phyloP scores from a whole-genome alignment of 23 red algal species.

The Gracilaria vermiculophylla region DNA sequence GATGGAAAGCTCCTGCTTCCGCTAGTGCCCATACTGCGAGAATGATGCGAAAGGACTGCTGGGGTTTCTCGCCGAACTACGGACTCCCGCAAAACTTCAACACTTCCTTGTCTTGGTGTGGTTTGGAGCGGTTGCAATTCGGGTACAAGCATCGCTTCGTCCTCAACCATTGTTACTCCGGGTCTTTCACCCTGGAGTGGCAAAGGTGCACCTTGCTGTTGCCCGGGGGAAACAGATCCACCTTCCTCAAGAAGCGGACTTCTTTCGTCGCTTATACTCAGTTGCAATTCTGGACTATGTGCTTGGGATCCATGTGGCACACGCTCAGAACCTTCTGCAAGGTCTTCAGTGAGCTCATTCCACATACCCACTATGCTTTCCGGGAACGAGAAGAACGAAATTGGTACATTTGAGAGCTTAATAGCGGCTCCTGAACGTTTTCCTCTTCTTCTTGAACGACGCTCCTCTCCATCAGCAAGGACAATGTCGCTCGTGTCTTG shows the following conservation, averaged over 20 bases:
- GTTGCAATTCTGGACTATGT: not conserved
- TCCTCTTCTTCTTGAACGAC: not conserved
- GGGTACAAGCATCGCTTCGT: not conserved
- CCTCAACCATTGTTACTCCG: not conserved
- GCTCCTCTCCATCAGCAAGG: constrained; percentile 12
- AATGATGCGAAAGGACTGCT: constrained; percentile 11
- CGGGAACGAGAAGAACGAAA: constrained; percentile 6
- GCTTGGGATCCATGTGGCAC: not conserved
- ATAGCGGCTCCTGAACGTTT: not conserved
- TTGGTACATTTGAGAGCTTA: not conserved
- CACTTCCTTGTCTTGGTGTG: not conserved
- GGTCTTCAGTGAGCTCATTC: constrained; percentile 13
- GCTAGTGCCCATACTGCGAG: not conserved
- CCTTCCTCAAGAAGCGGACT: not conserved
- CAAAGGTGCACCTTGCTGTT: not conserved
- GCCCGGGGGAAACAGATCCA: not conserved
- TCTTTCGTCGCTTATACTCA: not conserved
- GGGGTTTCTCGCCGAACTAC: not conserved
- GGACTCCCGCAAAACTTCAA: not conserved
- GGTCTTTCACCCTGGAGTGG: not conserved
- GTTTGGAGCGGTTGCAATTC: not conserved
- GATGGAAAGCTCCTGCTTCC: constrained; percentile 16
- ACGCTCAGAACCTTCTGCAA: not conserved
- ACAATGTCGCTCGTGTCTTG: constrained; percentile 56
- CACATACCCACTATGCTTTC: constrained; percentile 13